A percentile compares a stretch with the other conserved stretches of the same genome.
phyloP scores from a whole-genome alignment of 805 yeast species.

The Saccharomycopsis sp. region DNA sequence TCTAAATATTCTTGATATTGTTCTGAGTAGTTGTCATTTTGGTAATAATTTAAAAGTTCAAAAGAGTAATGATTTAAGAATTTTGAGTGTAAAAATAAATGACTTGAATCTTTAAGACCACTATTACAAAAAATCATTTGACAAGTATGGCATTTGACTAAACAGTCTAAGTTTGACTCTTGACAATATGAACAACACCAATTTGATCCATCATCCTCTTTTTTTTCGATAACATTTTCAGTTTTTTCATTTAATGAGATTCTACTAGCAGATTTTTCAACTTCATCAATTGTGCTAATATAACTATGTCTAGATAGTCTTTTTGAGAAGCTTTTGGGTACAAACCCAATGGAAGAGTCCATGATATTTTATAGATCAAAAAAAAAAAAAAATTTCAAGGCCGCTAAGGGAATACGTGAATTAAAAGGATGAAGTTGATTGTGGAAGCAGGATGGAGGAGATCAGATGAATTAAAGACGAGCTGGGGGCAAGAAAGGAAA shows the following conservation, averaged over 20 bases:
- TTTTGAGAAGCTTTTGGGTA: constrained; percentile 16
- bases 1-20: background rate
- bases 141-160: constrained; percentile 12
- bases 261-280: background rate
- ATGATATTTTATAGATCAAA: background rate
- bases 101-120: constrained; percentile 14
- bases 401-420: too few species aligned
- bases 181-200: constrained; percentile 15
- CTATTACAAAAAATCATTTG: constrained; percentile 15
- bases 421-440: too few species aligned
- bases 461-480: too few species aligned
- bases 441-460: too few species aligned
- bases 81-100: constrained; percentile 15
- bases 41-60: constrained; percentile 11
- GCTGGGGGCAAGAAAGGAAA: too few species aligned
- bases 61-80: constrained; percentile 11
- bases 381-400: too few species aligned
- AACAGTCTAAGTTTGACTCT: constrained; percentile 11
- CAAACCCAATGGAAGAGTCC: constrained; percentile 8
- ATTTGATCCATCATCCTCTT: constrained; percentile 1
- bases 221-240: background rate
- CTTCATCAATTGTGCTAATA: constrained; percentile 4
- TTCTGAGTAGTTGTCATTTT: constrained; percentile 1
- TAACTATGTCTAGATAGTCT: constrained; percentile 11
- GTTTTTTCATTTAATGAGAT: background rate